Percentiles rank a stretch among this genome's conserved stretches.
phyloP scores from a whole-genome alignment of 163 green algal species.

The Botryococcus braunii region DNA sequence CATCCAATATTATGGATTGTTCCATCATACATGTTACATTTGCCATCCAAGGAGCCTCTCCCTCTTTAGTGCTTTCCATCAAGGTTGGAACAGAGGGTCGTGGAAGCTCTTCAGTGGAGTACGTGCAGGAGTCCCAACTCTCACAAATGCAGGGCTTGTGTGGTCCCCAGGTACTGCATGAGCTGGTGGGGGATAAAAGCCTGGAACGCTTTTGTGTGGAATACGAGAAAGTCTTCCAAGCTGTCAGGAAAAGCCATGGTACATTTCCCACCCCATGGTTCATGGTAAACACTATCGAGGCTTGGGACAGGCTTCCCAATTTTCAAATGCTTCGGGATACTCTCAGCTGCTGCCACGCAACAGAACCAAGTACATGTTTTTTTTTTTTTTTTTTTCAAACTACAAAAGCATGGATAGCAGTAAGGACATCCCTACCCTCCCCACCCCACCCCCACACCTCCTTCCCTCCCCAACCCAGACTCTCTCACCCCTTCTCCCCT shows the following conservation, averaged over 20 bases:
- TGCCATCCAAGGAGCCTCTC: not conserved
- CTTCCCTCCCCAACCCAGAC: no score
- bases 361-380: no score
- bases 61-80: not conserved
- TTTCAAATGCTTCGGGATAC: not conserved
- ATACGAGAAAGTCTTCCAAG: constrained; percentile 83
- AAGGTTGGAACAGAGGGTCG: not conserved
- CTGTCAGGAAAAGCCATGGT: constrained; percentile 81
- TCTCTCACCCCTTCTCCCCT: no score
- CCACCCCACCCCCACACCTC: no score
- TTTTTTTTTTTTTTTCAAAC: not conserved
- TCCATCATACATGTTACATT: no score
- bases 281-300: not conserved
- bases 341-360: not conserved
- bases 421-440: no score
- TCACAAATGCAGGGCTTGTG: not conserved
- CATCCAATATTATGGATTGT: no score
- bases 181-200: constrained; percentile 62
- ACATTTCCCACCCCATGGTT: not conserved
- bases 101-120: not conserved
- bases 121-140: not conserved
- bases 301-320: not conserved
- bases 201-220: constrained; percentile 73
- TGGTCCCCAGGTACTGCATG: constrained; percentile 64
- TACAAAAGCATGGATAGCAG: not conserved